Evolutionary conservation across 2,329 filamentous ascomycete genomes (phyloP).

Genomic region (Didymella lethalis): DNA sequence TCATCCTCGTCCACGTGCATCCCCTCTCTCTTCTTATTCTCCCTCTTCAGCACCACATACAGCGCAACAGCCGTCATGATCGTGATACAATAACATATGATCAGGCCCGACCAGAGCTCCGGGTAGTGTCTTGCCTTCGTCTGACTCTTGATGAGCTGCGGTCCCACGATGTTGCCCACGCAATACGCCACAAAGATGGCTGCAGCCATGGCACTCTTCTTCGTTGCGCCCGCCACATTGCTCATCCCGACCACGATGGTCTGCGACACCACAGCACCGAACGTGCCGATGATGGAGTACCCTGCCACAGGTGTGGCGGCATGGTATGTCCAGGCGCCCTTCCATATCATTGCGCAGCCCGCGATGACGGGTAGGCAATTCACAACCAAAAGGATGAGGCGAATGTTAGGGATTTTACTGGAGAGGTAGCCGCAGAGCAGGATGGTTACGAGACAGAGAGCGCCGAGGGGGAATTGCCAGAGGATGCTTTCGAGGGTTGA

Average conservation of each 20-base stretch:
- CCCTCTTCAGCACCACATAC: constrained; percentile 64
- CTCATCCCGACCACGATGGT: constrained; percentile 66
- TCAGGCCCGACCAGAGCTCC: constrained; percentile 73
- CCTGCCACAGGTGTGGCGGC: constrained; percentile 72
- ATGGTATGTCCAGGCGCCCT: constrained; percentile 67
- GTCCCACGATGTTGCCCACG: constrained; percentile 78
- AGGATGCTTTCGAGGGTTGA: constrained; percentile 48
- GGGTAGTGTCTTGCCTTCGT: constrained; percentile 73
- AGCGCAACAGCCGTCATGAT: constrained; percentile 65
- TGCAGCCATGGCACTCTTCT: constrained; percentile 79
- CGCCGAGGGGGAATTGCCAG: constrained; percentile 78
- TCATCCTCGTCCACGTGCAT: constrained; percentile 66
- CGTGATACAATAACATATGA: constrained; percentile 69
- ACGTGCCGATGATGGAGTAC: constrained; percentile 76
- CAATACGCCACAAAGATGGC: constrained; percentile 79
- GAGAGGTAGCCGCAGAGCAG: constrained; percentile 71
- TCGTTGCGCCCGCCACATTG: constrained; percentile 78
- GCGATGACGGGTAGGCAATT: constrained; percentile 78
- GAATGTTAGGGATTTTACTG: constrained; percentile 66
- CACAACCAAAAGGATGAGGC: constrained; percentile 69
- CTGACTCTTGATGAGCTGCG: constrained; percentile 73
- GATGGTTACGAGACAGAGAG: constrained; percentile 71
- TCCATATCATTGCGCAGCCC: constrained; percentile 79
- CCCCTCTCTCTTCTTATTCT: constrained; percentile 58
- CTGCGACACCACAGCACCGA: constrained; percentile 73